phyloP scores from a whole-genome alignment of 164 flowering plant species.

The Litsea cubeba region DNA sequence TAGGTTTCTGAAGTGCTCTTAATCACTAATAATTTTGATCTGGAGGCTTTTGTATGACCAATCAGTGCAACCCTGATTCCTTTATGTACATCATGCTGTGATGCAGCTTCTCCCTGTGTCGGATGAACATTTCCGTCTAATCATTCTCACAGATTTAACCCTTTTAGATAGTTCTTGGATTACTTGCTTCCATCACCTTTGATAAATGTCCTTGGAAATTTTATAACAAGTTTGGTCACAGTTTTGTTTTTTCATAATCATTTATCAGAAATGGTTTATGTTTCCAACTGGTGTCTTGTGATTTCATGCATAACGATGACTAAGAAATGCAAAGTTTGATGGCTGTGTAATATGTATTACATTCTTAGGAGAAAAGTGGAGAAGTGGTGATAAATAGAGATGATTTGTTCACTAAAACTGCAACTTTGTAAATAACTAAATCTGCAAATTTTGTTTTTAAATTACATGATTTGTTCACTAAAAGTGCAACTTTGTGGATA shows the following conservation, averaged over 20 bases:
- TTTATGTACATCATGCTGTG: background rate
- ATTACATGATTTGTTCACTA: background rate
- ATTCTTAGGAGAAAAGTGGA: background rate
- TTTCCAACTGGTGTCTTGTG: background rate
- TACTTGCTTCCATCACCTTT: too few species aligned
- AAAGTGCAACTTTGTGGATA: background rate
- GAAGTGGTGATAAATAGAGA: background rate
- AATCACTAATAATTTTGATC: background rate
- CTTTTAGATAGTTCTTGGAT: too few species aligned
- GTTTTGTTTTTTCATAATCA: background rate
- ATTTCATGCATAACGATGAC: background rate
- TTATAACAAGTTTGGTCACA: too few species aligned
- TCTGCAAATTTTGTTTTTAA: background rate
- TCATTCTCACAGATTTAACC: too few species aligned
- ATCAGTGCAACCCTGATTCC: background rate
- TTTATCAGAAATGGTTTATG: background rate
- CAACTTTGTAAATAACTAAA: background rate
- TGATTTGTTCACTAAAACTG: background rate
- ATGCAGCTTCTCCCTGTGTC: background rate
- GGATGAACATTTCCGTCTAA: too few species aligned
- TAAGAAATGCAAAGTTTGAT: background rate
- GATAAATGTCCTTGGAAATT: too few species aligned
- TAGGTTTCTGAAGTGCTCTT: background rate
- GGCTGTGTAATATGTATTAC: background rate
- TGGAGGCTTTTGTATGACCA: background rate